These are phyloP conservation scores for Trametes meyenii DNA, from an alignment of 768 basidiomycete species.

Conservation along the genomic window DNA sequence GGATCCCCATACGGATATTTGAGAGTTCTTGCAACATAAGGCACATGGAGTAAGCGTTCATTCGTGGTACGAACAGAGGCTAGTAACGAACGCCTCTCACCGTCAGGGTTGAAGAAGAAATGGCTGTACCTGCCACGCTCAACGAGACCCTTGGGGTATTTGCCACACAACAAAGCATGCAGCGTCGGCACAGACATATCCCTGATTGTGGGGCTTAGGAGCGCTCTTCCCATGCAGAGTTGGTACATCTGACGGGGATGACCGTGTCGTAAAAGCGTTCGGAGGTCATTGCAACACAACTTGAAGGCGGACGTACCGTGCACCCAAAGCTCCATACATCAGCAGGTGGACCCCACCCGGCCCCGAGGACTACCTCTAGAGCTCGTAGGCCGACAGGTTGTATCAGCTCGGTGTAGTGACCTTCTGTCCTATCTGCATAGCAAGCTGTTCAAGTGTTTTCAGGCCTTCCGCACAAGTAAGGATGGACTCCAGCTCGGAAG, in stretches of 20 bases:
- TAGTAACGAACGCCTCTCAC: not conserved
- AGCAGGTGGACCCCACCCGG: slow-evolving; percentile 17
- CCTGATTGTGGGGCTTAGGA: not conserved
- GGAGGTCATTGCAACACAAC: no score
- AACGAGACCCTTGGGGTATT: slow-evolving; percentile 8
- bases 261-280: not conserved
- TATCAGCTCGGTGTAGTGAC: slow-evolving; percentile 15
- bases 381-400: slow-evolving; percentile 10
- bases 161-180: slow-evolving; percentile 1
- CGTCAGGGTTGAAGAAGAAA: slow-evolving; percentile 9
- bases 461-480: no score
- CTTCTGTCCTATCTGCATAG: not conserved
- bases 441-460: not conserved
- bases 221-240: not conserved
- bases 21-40: not conserved
- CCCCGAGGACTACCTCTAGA: slow-evolving; percentile 18
- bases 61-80: not conserved
- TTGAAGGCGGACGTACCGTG: not conserved
- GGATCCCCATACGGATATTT: not conserved
- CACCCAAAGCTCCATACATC: slow-evolving; percentile 19
- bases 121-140: slow-evolving; percentile 7
- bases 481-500: not conserved
- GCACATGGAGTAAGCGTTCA: not conserved
- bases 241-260: not conserved
- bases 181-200: slow-evolving; percentile 1